phyloP scores from a whole-genome alignment of 345 rosid species.

The Rhizophora mangle region DNA sequence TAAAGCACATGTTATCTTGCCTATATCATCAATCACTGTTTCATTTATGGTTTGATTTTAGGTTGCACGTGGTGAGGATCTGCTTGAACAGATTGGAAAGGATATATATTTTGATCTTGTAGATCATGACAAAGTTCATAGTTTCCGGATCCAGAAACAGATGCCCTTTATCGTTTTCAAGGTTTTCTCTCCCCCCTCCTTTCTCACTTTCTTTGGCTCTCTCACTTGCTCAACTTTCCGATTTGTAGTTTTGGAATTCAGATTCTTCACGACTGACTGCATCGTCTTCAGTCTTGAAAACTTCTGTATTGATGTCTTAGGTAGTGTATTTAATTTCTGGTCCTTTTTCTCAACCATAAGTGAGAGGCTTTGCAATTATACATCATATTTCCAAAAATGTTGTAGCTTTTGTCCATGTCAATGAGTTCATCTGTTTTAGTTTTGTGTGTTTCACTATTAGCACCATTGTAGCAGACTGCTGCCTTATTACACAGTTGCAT shows the following conservation, averaged over 20 bases:
- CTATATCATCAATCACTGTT: slow-evolving; percentile 1
- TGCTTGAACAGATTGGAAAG: slow-evolving; percentile 58
- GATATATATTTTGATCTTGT: slow-evolving; percentile 22
- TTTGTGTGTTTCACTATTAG: too few species aligned
- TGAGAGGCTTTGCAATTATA: too few species aligned
- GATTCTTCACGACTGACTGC: too few species aligned
- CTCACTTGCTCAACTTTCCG: neutral
- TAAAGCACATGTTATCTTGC: neutral
- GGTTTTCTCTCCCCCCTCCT: slow-evolving; percentile 33
- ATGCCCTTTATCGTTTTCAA: slow-evolving; percentile 71
- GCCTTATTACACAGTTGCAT: too few species aligned
- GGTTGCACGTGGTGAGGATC: slow-evolving; percentile 46
- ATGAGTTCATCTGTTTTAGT: too few species aligned
- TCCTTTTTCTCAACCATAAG: too few species aligned
- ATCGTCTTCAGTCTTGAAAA: too few species aligned
- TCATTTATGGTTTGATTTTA: slow-evolving; percentile 9
- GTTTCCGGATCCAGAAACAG: slow-evolving; percentile 88
- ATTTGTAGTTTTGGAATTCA: neutral
- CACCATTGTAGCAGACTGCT: too few species aligned
- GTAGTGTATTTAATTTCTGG: too few species aligned
- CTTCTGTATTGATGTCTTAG: too few species aligned
- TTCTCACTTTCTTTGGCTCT: neutral
- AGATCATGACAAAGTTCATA: slow-evolving; percentile 86
- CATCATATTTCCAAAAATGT: too few species aligned
- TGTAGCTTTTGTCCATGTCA: too few species aligned